Base-by-base conservation (phyloP, 495 filamentous ascomycete genomes). In the Astrothelium macrocarpum region DNA sequence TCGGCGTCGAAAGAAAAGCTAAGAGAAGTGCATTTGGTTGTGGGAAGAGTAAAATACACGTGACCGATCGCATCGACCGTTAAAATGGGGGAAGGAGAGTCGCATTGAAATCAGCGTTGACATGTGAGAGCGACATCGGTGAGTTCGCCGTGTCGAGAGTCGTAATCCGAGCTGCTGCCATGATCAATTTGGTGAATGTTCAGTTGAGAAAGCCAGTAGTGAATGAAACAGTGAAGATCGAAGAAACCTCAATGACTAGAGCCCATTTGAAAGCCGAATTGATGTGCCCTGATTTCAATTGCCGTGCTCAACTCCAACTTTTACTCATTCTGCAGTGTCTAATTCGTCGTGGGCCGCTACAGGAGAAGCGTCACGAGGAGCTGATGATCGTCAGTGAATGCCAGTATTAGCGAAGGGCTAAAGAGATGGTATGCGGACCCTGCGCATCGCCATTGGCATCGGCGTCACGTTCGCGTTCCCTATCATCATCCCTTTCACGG, bases 341-440 rank as follows among this genome's bases (percentile, higher is more conserved):
- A 98, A 83, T 74, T 98, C 94, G 77, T 98, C 95, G 74, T 96
- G 92, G 68, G 86, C 87, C 61, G 91, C 87, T 63, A 87, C 83
- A 59, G 90, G 87, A 66, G 89, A 87, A 16, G 25, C 23, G 25
- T 63, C 56, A 93, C 89, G 73, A 87, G 77, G 72, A 84, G 60
- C 42, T 28, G 53, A 45, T 32, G 20, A 14, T 43, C 16, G 31
- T 36, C n/a, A 39, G 32, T 53, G 12, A 1, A 59, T 42, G 29
- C 53, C 59, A 61, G 53, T 46, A 56, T 67, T 63, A 29, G 61
- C 62, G 31, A 67, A 60, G 53, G 61, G 63, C 66, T 73, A n/a
- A n/a, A 45, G 36, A 1, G 25, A 45, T 29, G 61, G 39, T 65
- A 64, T 39, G 75, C 80, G 71, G 77, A 96, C 94, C 86, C 85